phyloP scores from a whole-genome alignment of 441 rosid species.

The Manihot esculenta region DNA sequence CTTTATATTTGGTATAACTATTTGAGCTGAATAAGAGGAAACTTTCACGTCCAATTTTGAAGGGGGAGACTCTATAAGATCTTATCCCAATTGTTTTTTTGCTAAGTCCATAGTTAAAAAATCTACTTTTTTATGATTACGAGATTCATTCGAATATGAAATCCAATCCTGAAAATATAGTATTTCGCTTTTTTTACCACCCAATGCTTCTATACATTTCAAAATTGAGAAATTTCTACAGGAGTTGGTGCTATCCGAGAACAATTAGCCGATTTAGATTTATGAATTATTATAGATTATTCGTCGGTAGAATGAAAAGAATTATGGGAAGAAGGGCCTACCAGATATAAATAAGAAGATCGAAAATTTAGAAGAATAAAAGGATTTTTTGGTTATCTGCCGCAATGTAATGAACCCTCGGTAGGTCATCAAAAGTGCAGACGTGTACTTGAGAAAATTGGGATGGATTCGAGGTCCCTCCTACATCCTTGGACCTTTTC shows the following conservation, averaged over 20 bases:
- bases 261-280: too few species aligned
- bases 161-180: not conserved
- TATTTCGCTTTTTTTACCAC: constrained; percentile 13
- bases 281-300: not conserved
- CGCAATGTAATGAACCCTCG: too few species aligned
- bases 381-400: too few species aligned
- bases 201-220: constrained; percentile 6
- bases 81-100: not conserved
- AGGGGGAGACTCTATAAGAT: not conserved
- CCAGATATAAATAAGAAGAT: not conserved
- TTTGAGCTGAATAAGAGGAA: not conserved
- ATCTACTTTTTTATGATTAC: not conserved
- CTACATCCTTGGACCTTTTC: too few species aligned
- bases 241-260: not conserved
- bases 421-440: too few species aligned
- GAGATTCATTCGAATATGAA: not conserved
- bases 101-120: constrained; percentile 6
- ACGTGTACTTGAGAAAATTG: too few species aligned
- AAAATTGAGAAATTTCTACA: not conserved
- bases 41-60: not conserved
- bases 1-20: too few species aligned
- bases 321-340: not conserved
- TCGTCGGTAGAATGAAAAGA: not conserved
- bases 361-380: constrained; percentile 4
- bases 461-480: too few species aligned